Base-by-base conservation (phyloP, 192 early-diverging fungal species). In the Gonapodya prolifera region DNA sequence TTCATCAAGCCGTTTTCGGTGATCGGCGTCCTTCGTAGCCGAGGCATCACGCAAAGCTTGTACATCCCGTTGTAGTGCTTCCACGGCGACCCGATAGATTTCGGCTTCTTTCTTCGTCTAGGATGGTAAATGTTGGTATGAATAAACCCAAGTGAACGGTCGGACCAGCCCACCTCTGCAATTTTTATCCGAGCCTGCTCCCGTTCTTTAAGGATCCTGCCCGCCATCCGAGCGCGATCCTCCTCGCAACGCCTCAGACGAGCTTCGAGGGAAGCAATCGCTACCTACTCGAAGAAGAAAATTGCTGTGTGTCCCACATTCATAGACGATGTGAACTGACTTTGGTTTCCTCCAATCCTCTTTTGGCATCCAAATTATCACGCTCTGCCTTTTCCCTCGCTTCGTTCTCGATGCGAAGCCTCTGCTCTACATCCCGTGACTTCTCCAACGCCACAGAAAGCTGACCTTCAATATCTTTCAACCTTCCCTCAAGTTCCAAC, bases 181-280 rank as follows among this genome's bases (percentile, higher is more conserved):
- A 81, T 32, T 61, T 82, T 85, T 1, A 85, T 69, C 70, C 80
- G 83, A 1, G 35, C 74, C n/a, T 73, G 34, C 73, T 85, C 84
- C 13, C 84, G 81, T 16, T 87, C 86, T 69, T 87, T 86, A 31
- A 85, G 18, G 18, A 85, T 36, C n/a, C 79, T 32, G 17, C 77
- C 45, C 17, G 79, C 76, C 35, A 85, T 32, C 18, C 76, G 34
- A 2, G 79, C 33, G 23, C 79, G 83, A 30, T 82, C 84, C 2
- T 81, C 78, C 69, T 87, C 82, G 34, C 45, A 1, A 1, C 29
- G 29, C 28, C 79, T 70, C 31, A 78, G 16, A 23, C 32, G 28
- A 0, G 2, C 73, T n/a, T 75, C 73, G 8, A 75, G 35, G n/a
- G 31, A 34, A 13, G 73, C 73, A 23, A 75, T 2, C 8, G 32